These are phyloP conservation scores for Psidium guajava DNA, from an alignment of 345 rosid species.

Conservation along the genomic window DNA sequence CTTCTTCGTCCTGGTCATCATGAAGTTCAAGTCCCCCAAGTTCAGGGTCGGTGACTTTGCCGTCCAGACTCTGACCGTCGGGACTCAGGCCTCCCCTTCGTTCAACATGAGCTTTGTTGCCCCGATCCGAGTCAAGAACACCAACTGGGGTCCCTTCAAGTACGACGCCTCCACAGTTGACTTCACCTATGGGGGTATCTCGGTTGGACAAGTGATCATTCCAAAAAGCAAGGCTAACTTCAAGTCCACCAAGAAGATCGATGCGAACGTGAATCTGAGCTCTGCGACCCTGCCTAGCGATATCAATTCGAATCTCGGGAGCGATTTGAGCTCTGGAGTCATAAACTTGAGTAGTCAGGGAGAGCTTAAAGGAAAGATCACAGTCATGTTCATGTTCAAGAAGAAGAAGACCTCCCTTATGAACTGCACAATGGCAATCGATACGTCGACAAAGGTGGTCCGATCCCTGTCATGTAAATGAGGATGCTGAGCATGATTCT, in stretches of 20 bases:
- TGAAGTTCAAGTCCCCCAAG: constrained; percentile 12
- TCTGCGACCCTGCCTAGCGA: background rate
- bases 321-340: background rate
- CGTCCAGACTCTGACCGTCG: background rate
- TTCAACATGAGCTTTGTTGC: background rate
- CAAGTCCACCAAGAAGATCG: constrained; percentile 4
- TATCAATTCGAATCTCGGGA: background rate
- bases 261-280: background rate
- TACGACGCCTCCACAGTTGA: constrained; percentile 1
- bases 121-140: constrained; percentile 7
- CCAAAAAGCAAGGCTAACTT: constrained; percentile 4
- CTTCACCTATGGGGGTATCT: background rate
- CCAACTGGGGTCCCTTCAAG: constrained; percentile 11
- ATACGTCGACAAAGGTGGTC: background rate
- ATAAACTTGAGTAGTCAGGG: background rate
- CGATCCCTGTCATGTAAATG: background rate
- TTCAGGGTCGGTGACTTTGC: constrained; percentile 3
- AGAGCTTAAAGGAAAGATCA: background rate
- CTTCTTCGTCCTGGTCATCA: constrained; percentile 1
- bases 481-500: background rate
- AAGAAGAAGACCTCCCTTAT: constrained; percentile 3
- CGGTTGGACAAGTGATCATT: background rate
- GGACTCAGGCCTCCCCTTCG: background rate
- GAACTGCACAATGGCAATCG: constrained; percentile 1
- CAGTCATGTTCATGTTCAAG: constrained; percentile 5